Evolutionary conservation across 768 basidiomycete genomes (phyloP).

Genomic region (Flagelloscypha sp.): DNA sequence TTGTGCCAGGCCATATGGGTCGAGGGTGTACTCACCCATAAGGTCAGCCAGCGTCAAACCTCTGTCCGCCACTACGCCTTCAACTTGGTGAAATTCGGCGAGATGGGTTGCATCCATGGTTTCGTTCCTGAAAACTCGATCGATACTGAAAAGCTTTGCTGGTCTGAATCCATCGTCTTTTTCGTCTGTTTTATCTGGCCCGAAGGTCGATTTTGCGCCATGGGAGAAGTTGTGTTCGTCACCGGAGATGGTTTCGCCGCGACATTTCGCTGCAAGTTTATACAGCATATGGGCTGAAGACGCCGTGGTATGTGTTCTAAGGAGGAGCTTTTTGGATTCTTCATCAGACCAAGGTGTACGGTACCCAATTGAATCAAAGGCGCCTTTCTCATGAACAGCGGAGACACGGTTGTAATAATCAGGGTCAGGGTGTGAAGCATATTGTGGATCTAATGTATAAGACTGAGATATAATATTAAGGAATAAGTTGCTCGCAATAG

Average conservation of each 20-base stretch:
- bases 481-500: slow-evolving; percentile 7
- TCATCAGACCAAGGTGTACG: slow-evolving; percentile 92
- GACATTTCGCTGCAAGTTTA: slow-evolving; percentile 79
- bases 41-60: slow-evolving; percentile 89
- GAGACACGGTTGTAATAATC: slow-evolving; percentile 85
- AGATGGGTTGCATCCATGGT: slow-evolving; percentile 97
- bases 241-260: slow-evolving; percentile 44
- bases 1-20: neutral
- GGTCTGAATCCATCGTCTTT: slow-evolving; percentile 75
- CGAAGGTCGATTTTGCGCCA: slow-evolving; percentile 24
- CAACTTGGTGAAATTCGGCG: slow-evolving; percentile 99
- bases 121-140: slow-evolving; percentile 97
- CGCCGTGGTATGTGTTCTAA: slow-evolving; percentile 96
- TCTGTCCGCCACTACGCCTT: slow-evolving; percentile 95
- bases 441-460: slow-evolving; percentile 57
- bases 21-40: slow-evolving; percentile 53
- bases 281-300: slow-evolving; percentile 92
- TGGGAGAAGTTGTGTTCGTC: slow-evolving; percentile 35
- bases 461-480: slow-evolving; percentile 6
- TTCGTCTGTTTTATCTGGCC: slow-evolving; percentile 15
- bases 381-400: slow-evolving; percentile 77
- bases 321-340: slow-evolving; percentile 85
- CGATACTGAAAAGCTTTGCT: slow-evolving; percentile 93
- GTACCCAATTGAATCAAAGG: slow-evolving; percentile 91
- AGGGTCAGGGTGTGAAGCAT: slow-evolving; percentile 63